Conservation (phyloP, 73 alveolate species). For the Paramecium sonneborni region DNA sequence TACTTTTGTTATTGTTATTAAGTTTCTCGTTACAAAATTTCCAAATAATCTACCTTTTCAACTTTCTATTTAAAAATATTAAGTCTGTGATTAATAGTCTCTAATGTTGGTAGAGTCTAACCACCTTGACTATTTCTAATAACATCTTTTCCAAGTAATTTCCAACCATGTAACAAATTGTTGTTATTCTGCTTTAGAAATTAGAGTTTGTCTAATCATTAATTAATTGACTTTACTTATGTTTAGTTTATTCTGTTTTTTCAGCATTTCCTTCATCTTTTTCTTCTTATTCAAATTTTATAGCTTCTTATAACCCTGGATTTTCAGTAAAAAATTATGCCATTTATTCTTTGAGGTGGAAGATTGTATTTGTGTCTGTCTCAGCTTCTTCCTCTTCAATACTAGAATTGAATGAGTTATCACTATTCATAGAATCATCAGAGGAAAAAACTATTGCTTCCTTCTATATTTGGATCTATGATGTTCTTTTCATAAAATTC, state of each 20-base stretch:
- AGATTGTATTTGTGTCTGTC: slow-evolving; percentile 53
- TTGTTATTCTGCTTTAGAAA: slow-evolving; percentile 45
- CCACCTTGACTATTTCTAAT: slow-evolving; percentile 56
- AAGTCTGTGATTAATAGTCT: slow-evolving; percentile 64
- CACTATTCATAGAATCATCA: slow-evolving; percentile 67
- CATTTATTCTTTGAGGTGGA: slow-evolving; percentile 67
- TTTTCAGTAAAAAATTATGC: slow-evolving; percentile 51
- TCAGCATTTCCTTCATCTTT: slow-evolving; percentile 11
- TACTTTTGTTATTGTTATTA: background rate
- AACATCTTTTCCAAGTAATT: slow-evolving; percentile 56
- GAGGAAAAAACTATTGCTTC: slow-evolving; percentile 66
- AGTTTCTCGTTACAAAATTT: slow-evolving; percentile 61
- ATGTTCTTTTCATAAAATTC: slow-evolving; percentile 33
- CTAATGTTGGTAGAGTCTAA: slow-evolving; percentile 61
- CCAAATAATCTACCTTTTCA: slow-evolving; percentile 62
- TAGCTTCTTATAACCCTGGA: slow-evolving; percentile 62
- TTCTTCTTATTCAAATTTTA: slow-evolving; percentile 51
- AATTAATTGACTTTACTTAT: background rate
- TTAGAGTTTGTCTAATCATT: background rate
- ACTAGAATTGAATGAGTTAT: slow-evolving; percentile 61
- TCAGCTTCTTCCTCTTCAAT: slow-evolving; percentile 66
- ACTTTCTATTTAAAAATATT: slow-evolving; percentile 51
- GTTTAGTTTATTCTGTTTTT: slow-evolving; percentile 22
- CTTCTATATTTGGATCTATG: background rate
- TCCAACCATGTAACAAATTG: slow-evolving; percentile 51